Percentiles rank a stretch among this genome's conserved stretches.
Conservation (phyloP, 2,329 filamentous ascomycete genomes). For the Macroventuria anomochaeta region DNA sequence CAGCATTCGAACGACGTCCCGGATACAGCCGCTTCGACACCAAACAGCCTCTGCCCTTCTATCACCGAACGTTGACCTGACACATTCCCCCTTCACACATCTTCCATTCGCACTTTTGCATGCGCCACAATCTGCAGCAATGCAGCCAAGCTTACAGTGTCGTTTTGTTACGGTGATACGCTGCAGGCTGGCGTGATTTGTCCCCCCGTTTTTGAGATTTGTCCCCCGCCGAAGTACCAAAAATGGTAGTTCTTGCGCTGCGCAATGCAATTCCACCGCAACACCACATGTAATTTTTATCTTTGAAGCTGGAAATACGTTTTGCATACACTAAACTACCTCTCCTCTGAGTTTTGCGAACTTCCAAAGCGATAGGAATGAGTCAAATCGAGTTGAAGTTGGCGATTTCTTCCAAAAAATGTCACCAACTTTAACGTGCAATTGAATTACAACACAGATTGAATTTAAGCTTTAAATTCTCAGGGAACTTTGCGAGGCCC, state of each 20-base stretch:
- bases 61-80: background rate
- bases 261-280: background rate
- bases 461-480: background rate
- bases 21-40: conserved; percentile 5
- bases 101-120: background rate
- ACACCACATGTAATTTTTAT: background rate
- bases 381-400: background rate
- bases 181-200: background rate
- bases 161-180: too few relatives aligned
- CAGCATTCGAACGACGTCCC: conserved; percentile 3
- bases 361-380: background rate
- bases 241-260: background rate
- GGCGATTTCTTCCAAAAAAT: background rate
- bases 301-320: background rate
- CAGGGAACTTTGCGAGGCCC: background rate
- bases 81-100: too few relatives aligned
- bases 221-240: conserved; percentile 1
- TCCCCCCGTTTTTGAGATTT: too few relatives aligned
- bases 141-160: conserved; percentile 10
- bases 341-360: background rate
- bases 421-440: background rate
- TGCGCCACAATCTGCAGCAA: background rate
- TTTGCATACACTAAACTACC: background rate
- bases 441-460: background rate
- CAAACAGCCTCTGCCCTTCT: background rate